These are phyloP conservation scores for Mycosarcoma maydis DNA, from an alignment of 1,284 basidiomycete genomes.

Conservation along the genomic window DNA sequence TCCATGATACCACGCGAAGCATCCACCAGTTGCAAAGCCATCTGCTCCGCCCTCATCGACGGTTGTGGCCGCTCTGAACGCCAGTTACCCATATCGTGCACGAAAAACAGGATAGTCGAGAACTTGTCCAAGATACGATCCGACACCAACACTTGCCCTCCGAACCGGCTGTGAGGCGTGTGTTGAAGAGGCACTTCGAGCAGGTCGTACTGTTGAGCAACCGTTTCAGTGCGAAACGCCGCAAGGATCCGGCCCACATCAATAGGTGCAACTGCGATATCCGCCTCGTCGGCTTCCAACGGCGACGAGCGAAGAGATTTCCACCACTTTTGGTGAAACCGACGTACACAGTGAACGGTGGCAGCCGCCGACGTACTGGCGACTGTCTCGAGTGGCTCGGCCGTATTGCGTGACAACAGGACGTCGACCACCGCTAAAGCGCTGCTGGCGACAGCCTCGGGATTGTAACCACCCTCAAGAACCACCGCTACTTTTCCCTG, in stretches of 20 bases:
- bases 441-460: conserved; percentile 86
- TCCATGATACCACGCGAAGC: conserved; percentile 80
- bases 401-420: conserved; percentile 85
- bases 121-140: conserved; percentile 69
- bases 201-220: conserved; percentile 79
- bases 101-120: conserved; percentile 52
- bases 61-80: conserved; percentile 20
- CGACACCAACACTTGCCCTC: conserved; percentile 85
- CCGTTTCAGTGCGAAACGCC: conserved; percentile 80
- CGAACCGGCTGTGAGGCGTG: conserved; percentile 76
- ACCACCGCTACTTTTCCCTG: conserved; percentile 89
- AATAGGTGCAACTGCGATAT: conserved; percentile 8
- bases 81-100: conserved; percentile 58
- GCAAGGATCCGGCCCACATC: conserved; percentile 77
- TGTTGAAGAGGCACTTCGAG: conserved; percentile 79
- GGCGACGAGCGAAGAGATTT: conserved; percentile 72
- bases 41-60: neutral
- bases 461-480: conserved; percentile 97
- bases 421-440: conserved; percentile 85
- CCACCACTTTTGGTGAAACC: conserved; percentile 90
- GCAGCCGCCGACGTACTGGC: conserved; percentile 74
- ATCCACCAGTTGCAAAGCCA: conserved; percentile 72
- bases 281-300: conserved; percentile 26
- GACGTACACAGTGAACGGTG: conserved; percentile 85
- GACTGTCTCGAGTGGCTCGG: conserved; percentile 70